Evolutionary conservation across 2,329 filamentous ascomycete species (phyloP).

Genomic region (Didymella sp.): DNA sequence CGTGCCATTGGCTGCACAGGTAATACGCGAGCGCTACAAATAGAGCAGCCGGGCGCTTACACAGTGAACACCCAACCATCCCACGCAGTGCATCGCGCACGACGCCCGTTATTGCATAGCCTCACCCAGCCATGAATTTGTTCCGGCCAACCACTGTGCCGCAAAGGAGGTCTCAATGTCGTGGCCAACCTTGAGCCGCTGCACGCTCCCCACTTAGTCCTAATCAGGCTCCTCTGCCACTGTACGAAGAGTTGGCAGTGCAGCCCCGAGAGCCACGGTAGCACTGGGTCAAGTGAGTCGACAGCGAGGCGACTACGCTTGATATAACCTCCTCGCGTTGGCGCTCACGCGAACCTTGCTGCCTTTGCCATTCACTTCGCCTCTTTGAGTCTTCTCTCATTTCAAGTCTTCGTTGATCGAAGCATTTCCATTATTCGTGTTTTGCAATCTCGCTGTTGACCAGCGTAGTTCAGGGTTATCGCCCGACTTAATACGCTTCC

Average conservation of each 20-base stretch:
- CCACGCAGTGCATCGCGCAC: constrained; percentile 30
- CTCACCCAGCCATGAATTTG: constrained; percentile 13
- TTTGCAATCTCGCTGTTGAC: constrained; percentile 50
- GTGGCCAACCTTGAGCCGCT: constrained; percentile 48
- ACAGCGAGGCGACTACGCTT: constrained; percentile 40
- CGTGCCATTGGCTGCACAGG: constrained; percentile 34
- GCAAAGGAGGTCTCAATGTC: constrained; percentile 36
- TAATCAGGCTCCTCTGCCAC: constrained; percentile 30
- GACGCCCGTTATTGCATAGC: constrained; percentile 29
- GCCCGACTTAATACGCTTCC: constrained; percentile 45
- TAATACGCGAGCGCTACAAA: constrained; percentile 37
- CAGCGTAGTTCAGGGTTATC: constrained; percentile 47
- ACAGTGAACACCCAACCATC: constrained; percentile 42
- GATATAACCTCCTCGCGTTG: constrained; percentile 45
- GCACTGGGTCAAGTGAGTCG: constrained; percentile 34
- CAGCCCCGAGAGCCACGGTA: constrained; percentile 40
- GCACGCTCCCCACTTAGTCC: constrained; percentile 35
- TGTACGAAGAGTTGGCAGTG: constrained; percentile 43
- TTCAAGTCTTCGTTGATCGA: constrained; percentile 55
- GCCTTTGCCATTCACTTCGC: constrained; percentile 47
- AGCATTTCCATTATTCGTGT: constrained; percentile 48
- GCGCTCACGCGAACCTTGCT: constrained; percentile 38
- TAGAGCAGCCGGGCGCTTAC: constrained; percentile 45
- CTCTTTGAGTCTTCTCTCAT: constrained; percentile 38
- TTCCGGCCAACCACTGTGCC: constrained; percentile 39